These are phyloP conservation scores for Aureobasidium sp. DNA, from an alignment of 2,329 filamentous ascomycete genomes.

Conservation along the genomic window DNA sequence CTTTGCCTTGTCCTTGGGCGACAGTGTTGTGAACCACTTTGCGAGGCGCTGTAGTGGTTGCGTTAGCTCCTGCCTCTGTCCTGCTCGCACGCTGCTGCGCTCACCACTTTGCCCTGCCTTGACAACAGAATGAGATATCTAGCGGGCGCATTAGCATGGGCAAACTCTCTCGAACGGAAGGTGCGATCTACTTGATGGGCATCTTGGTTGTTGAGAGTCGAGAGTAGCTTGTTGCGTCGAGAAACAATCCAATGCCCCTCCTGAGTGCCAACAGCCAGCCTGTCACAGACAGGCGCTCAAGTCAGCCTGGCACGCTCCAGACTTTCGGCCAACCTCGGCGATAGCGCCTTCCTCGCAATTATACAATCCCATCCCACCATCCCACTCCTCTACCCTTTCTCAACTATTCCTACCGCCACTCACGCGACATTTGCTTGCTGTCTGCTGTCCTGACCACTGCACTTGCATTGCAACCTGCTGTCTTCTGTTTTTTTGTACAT, in stretches of 20 bases:
- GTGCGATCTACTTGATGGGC: constrained; percentile 44
- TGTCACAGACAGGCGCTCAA: no score
- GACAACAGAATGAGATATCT: constrained; percentile 98
- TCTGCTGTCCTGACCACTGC: neutral
- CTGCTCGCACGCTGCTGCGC: neutral
- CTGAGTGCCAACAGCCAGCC: neutral
- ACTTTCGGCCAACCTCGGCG: constrained; percentile 1
- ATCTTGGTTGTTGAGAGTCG: constrained; percentile 25
- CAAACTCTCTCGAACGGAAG: neutral
- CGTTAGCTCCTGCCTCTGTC: constrained; percentile 22
- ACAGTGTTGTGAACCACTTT: constrained; percentile 98
- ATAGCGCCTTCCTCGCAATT: neutral
- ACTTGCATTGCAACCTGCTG: neutral
- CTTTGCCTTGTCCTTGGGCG: constrained; percentile 97
- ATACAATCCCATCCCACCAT: neutral
- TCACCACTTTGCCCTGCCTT: constrained; percentile 96
- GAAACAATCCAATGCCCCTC: neutral
- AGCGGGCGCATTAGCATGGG: constrained; percentile 15
- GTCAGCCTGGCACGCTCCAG: neutral
- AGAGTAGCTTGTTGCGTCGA: neutral
- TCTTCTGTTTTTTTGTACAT: neutral
- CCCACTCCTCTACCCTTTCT: no score
- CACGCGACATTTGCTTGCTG: neutral
- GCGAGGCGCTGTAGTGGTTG: constrained; percentile 66
- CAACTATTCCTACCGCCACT: neutral